These are phyloP conservation scores for Aspergillus diversus DNA, from an alignment of 495 filamentous ascomycete species.

Conservation along the genomic window DNA sequence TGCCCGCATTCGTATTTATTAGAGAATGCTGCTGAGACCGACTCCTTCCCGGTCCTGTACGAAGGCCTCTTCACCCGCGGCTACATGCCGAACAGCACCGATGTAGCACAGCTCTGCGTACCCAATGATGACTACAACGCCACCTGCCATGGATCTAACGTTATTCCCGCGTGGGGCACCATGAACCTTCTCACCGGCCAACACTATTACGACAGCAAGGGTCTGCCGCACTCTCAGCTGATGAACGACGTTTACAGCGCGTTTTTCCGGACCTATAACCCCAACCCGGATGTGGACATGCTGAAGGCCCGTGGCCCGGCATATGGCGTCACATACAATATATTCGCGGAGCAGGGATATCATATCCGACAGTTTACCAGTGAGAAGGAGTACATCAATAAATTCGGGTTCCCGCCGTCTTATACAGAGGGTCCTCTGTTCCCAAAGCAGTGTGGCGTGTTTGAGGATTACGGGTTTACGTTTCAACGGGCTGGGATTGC, in stretches of 20 bases:
- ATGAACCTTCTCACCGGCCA: conserved; percentile 32
- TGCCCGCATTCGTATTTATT: conserved; percentile 31
- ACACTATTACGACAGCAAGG: conserved; percentile 24
- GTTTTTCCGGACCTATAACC: conserved; percentile 29
- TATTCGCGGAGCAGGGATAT: conserved; percentile 18
- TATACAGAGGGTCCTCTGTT: conserved; percentile 20
- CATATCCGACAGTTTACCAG: conserved; percentile 6
- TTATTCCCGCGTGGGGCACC: conserved; percentile 33
- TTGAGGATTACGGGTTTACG: conserved; percentile 34
- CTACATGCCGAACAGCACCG: conserved; percentile 26
- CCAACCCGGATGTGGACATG: conserved; percentile 28
- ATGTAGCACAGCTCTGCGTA: conserved; percentile 24
- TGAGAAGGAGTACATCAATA: background rate
- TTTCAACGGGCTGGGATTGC: conserved; percentile 26
- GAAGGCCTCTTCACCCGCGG: conserved; percentile 26
- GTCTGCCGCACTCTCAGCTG: conserved; percentile 32
- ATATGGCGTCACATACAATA: conserved; percentile 23
- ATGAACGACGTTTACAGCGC: conserved; percentile 35
- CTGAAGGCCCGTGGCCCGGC: conserved; percentile 28
- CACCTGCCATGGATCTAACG: conserved; percentile 30
- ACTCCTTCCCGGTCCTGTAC: conserved; percentile 26
- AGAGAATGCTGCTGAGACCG: background rate
- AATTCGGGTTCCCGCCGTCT: conserved; percentile 9
- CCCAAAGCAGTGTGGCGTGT: conserved; percentile 28
- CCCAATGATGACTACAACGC: conserved; percentile 29